Conservation (phyloP, 1,284 basidiomycete species). For the Papiliotrema terrestris region DNA sequence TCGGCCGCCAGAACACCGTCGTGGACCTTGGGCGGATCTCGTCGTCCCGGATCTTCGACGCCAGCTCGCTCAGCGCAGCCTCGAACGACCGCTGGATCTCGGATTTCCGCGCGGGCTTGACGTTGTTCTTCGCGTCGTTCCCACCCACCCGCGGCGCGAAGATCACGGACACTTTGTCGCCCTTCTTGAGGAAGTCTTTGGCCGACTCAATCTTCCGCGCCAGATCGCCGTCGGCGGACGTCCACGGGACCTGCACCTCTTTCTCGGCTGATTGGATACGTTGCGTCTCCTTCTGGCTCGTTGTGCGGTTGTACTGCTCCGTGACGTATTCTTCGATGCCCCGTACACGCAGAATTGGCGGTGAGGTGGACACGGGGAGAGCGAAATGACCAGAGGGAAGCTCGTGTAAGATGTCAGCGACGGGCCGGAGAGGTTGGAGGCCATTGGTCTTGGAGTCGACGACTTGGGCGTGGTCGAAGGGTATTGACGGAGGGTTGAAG, state of each 20-base stretch:
- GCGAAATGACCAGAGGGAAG: not conserved
- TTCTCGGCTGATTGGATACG: not conserved
- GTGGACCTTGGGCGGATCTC: slow-evolving; percentile 46
- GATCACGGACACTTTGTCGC: slow-evolving; percentile 42
- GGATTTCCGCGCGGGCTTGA: slow-evolving; percentile 19
- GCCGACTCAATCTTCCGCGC: slow-evolving; percentile 15
- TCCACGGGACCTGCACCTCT: slow-evolving; percentile 4
- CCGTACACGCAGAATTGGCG: not conserved
- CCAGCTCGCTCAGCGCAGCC: slow-evolving; percentile 71
- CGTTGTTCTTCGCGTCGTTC: slow-evolving; percentile 3
- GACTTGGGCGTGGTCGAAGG: not conserved
- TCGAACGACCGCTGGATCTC: slow-evolving; percentile 57
- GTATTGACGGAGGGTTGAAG: not conserved
- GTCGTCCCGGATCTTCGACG: slow-evolving; percentile 82
- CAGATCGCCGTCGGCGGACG: not conserved
- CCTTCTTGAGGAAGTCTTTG: slow-evolving; percentile 29
- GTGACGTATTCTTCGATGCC: not conserved
- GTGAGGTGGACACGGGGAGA: not conserved
- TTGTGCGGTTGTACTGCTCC: not conserved
- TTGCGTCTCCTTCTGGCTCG: not conserved
- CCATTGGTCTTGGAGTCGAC: not conserved
- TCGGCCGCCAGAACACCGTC: slow-evolving; percentile 48
- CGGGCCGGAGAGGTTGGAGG: not conserved
- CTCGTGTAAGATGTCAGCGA: not conserved
- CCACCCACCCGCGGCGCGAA: slow-evolving; percentile 32